These are phyloP conservation scores for Eimeria brunetti DNA, from an alignment of 169 alveolate species.

Conservation along the genomic window DNA sequence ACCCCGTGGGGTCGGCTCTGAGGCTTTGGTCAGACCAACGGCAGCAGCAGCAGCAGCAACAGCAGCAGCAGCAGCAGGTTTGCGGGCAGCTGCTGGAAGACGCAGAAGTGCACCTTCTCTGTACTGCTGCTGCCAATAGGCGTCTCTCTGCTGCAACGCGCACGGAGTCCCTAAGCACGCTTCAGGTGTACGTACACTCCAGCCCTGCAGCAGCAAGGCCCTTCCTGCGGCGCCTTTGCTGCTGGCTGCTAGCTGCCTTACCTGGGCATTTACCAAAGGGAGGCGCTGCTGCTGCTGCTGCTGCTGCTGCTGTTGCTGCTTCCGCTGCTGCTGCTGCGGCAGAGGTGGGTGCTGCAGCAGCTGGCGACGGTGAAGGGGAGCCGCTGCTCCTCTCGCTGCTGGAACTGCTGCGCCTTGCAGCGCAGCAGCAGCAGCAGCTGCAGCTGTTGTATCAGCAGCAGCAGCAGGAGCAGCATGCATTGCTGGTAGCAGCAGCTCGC, in stretches of 20 bases:
- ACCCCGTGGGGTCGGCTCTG: conserved; percentile 62
- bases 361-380: not conserved
- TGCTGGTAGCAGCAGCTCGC: conserved; percentile 44
- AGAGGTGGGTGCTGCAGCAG: conserved; percentile 1
- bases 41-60: not conserved
- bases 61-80: conserved; percentile 19
- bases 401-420: conserved; percentile 54
- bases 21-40: conserved; percentile 9
- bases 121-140: conserved; percentile 57
- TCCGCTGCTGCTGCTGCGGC: conserved; percentile 15
- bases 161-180: conserved; percentile 26
- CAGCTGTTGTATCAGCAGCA: not conserved
- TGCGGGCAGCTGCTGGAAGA: conserved; percentile 35
- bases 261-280: conserved; percentile 5
- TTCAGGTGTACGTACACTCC: conserved; percentile 59
- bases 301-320: conserved; percentile 35
- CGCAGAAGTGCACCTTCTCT: conserved; percentile 37
- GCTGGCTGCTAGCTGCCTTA: not conserved
- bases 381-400: conserved; percentile 46
- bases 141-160: conserved; percentile 64
- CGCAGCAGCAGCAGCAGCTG: conserved; percentile 33
- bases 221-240: conserved; percentile 43
- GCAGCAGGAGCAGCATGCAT: conserved; percentile 23
- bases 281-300: conserved; percentile 59
- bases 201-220: conserved; percentile 41